Conservation (phyloP, 768 basidiomycete genomes). For the Trametes coccinea region DNA sequence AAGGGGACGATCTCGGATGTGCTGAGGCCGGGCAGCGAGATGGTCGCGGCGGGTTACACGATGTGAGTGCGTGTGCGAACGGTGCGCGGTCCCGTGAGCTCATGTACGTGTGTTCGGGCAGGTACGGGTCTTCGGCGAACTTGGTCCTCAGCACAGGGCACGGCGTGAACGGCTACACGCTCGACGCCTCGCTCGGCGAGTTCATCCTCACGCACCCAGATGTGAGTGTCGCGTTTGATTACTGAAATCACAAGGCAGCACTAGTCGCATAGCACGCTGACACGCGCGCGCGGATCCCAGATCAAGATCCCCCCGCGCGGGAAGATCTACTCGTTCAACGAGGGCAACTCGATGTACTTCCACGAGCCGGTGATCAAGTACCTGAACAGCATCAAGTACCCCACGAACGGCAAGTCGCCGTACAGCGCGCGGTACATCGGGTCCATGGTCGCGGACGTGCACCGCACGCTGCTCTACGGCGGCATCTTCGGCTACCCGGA, state of each 20-base stretch:
- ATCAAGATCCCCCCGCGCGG: constrained; percentile 93
- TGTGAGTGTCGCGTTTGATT: constrained; percentile 42
- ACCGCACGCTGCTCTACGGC: constrained; percentile 93
- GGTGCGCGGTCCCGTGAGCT: not conserved
- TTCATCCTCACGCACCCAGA: constrained; percentile 99
- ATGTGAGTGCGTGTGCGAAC: constrained; percentile 55
- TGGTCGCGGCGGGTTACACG: constrained; percentile 98
- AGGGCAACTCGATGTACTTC: constrained; percentile 97
- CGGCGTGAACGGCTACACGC: constrained; percentile 97
- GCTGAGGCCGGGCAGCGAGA: constrained; percentile 88
- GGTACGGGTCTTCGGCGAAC: constrained; percentile 96
- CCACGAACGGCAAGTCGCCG: constrained; percentile 72
- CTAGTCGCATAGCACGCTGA: too few species aligned
- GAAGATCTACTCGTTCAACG: constrained; percentile 99
- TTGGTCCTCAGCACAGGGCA: constrained; percentile 92
- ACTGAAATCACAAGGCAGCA: not conserved
- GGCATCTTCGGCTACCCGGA: constrained; percentile 98
- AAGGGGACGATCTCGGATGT: constrained; percentile 84
- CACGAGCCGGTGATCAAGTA: constrained; percentile 78
- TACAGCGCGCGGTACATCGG: constrained; percentile 95
- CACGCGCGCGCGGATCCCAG: constrained; percentile 37
- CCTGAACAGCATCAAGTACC: constrained; percentile 91
- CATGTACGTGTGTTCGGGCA: constrained; percentile 24
- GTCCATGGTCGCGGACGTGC: constrained; percentile 99
- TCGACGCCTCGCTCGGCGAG: constrained; percentile 93